Evolutionary conservation across 257 asterid species (phyloP).

Genomic region (Thymus quinquecostatus): DNA sequence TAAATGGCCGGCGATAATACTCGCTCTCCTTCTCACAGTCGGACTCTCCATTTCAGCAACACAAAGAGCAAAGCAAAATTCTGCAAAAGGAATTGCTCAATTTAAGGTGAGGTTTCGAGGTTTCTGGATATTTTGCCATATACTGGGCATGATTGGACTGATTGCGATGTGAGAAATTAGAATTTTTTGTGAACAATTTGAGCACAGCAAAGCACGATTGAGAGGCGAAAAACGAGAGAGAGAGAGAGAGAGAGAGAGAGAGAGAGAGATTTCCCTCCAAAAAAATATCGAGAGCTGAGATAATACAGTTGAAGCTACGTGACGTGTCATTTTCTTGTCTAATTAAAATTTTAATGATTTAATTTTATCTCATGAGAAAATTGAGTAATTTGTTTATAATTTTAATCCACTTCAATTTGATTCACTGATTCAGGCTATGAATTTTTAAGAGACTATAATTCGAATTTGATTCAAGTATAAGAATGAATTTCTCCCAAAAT

Average conservation of each 20-base stretch:
- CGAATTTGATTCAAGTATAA: too few relatives aligned
- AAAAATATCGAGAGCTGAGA: constrained; percentile 11
- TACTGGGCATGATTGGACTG: constrained; percentile 17
- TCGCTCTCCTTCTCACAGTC: constrained; percentile 60
- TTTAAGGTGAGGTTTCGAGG: constrained; percentile 24
- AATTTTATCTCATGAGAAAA: background rate
- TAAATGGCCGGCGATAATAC: constrained; percentile 61
- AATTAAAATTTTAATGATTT: background rate
- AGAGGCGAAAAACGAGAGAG: background rate
- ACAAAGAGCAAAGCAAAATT: constrained; percentile 11
- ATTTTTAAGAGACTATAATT: too few relatives aligned
- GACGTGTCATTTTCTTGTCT: background rate
- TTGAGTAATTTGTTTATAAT: background rate
- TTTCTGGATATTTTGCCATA: constrained; percentile 27
- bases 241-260: background rate
- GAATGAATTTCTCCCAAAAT: too few relatives aligned
- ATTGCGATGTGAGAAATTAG: constrained; percentile 26
- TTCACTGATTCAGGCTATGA: too few relatives aligned
- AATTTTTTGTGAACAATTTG: constrained; percentile 41
- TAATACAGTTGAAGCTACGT: too few relatives aligned
- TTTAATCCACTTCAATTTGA: too few relatives aligned
- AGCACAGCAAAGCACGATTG: background rate
- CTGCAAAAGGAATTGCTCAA: constrained; percentile 20
- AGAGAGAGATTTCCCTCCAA: constrained; percentile 30
- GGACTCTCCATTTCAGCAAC: constrained; percentile 58